phyloP scores from a whole-genome alignment of 2,329 filamentous ascomycete genomes.

The Exophiala viscosa region DNA sequence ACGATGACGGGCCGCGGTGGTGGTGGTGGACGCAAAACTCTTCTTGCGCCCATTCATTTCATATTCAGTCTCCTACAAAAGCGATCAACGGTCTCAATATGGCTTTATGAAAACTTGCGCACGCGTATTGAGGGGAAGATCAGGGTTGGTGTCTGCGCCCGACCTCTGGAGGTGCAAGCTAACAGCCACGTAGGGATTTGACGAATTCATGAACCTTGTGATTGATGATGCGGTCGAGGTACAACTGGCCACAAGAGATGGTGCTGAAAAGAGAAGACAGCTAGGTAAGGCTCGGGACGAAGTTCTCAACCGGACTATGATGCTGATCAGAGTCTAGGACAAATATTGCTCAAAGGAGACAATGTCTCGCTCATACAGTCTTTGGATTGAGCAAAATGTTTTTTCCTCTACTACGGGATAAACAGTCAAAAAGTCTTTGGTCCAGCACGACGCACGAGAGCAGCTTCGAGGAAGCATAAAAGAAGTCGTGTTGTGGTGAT shows the following conservation, averaged over 20 bases:
- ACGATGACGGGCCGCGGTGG: slow-evolving; percentile 52
- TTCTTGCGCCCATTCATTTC: slow-evolving; percentile 77
- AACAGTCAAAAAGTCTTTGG: not conserved
- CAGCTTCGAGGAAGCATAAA: not conserved
- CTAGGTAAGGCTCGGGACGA: slow-evolving; percentile 58
- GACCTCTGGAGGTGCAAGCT: slow-evolving; percentile 10
- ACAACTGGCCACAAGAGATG: slow-evolving; percentile 74
- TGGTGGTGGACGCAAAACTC: slow-evolving; percentile 61
- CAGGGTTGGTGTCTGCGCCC: slow-evolving; percentile 56
- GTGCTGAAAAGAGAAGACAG: slow-evolving; percentile 71
- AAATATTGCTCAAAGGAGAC: slow-evolving; percentile 83
- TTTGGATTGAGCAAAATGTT: slow-evolving; percentile 34
- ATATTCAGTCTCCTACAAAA: slow-evolving; percentile 89
- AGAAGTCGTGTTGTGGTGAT: not conserved
- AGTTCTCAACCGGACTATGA: not conserved
- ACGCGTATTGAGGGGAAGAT: slow-evolving; percentile 97
- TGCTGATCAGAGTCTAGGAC: slow-evolving; percentile 51
- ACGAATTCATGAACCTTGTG: slow-evolving; percentile 99
- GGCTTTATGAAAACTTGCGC: slow-evolving; percentile 93
- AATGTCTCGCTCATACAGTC: slow-evolving; percentile 78
- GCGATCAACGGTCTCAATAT: slow-evolving; percentile 83
- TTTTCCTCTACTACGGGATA: not conserved
- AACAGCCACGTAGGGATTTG: slow-evolving; percentile 68
- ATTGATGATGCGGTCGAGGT: slow-evolving; percentile 95
- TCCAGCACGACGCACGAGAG: not conserved